Evolutionary conservation across 306 rosid genomes (phyloP).

Genomic region (Cicer judaicum): DNA sequence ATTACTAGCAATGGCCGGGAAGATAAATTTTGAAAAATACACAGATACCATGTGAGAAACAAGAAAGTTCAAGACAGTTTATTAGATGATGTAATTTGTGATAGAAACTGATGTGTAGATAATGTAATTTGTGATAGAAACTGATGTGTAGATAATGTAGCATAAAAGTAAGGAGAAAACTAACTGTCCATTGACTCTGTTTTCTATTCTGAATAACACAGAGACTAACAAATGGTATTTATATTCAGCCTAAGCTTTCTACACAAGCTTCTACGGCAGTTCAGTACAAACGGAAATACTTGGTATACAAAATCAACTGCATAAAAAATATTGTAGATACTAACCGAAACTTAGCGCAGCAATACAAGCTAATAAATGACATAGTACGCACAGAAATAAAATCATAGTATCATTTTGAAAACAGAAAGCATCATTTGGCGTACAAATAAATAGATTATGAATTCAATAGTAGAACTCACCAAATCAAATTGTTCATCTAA

Average conservation of each 20-base stretch:
- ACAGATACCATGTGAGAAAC: not conserved
- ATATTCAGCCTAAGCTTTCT: not conserved
- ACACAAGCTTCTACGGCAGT: not conserved
- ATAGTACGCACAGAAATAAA: not conserved
- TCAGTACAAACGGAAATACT: not conserved
- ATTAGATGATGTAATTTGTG: not conserved
- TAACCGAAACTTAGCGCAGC: not conserved
- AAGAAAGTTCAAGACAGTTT: slow-evolving; percentile 15
- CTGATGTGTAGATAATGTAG: not conserved
- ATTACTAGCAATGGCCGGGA: not conserved
- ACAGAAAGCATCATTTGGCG: not conserved
- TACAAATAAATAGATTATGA: not conserved
- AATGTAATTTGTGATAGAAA: not conserved
- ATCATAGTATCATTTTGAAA: not conserved
- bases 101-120: slow-evolving; percentile 10
- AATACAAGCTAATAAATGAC: not conserved
- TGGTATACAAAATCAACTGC: not conserved
- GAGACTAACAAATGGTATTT: not conserved
- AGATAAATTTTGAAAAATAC: not conserved
- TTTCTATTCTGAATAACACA: not conserved
- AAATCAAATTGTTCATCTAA: slow-evolving; percentile 88
- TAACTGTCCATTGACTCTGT: not conserved
- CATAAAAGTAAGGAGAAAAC: not conserved
- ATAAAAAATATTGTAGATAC: not conserved
- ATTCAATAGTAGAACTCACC: slow-evolving; percentile 52